Evolutionary conservation across 108 stramenopile species (phyloP).

Genomic region (Skeletonema menzelii): DNA sequence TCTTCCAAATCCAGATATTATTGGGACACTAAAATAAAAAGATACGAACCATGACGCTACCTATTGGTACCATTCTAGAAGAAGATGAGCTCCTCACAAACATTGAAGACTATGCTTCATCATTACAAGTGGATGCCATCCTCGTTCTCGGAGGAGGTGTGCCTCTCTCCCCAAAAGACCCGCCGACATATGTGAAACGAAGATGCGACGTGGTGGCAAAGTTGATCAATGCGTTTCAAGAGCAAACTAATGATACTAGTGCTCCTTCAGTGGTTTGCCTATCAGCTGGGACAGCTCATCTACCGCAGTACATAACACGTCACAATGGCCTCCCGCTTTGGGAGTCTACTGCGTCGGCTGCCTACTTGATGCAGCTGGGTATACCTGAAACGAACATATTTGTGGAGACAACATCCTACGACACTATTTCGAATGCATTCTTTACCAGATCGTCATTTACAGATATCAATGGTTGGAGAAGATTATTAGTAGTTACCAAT

Average conservation of each 20-base stretch:
- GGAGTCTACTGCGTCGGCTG: slow-evolving; percentile 79
- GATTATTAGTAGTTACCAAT: slow-evolving; percentile 46
- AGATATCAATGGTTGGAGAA: slow-evolving; percentile 66
- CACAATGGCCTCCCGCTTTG: slow-evolving; percentile 78
- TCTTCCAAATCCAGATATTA: no score
- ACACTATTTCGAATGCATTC: slow-evolving; percentile 86
- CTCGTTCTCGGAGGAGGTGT: slow-evolving; percentile 83
- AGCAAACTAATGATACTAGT: background rate
- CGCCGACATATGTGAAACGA: slow-evolving; percentile 67
- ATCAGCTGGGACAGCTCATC: slow-evolving; percentile 86
- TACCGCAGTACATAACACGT: slow-evolving; percentile 63
- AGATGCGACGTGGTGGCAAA: slow-evolving; percentile 40
- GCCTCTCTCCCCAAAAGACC: slow-evolving; percentile 55
- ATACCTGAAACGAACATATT: slow-evolving; percentile 36
- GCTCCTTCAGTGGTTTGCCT: slow-evolving; percentile 59
- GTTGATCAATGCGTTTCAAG: background rate
- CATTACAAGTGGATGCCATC: slow-evolving; percentile 65
- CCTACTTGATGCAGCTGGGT: slow-evolving; percentile 57
- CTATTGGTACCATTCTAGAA: slow-evolving; percentile 43
- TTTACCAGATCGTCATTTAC: slow-evolving; percentile 69
- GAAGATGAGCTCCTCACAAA: slow-evolving; percentile 47
- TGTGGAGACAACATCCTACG: slow-evolving; percentile 85
- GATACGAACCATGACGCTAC: no score
- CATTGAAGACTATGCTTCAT: slow-evolving; percentile 23
- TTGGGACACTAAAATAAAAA: no score